phyloP scores from a whole-genome alignment of 768 basidiomycete genomes.

The Mycena capillaripes region DNA sequence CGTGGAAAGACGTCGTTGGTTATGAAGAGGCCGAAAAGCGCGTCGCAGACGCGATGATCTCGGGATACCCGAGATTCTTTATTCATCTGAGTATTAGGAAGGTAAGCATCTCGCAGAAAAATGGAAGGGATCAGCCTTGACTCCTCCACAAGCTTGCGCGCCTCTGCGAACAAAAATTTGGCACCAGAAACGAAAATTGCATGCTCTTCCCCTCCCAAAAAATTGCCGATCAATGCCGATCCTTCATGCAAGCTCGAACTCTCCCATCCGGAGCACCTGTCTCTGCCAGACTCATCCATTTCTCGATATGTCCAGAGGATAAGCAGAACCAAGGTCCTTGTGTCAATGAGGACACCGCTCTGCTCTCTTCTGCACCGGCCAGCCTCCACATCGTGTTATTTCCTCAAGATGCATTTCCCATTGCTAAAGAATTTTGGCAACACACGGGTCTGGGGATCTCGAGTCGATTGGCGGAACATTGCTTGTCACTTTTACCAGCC shows the following conservation, averaged over 20 bases:
- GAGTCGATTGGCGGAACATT: slow-evolving; percentile 87
- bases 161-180: slow-evolving; percentile 86
- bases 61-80: slow-evolving; percentile 96
- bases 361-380: slow-evolving; percentile 50
- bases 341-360: slow-evolving; percentile 43
- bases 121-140: slow-evolving; percentile 3
- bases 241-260: slow-evolving; percentile 74
- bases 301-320: slow-evolving; percentile 77
- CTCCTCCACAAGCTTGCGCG: slow-evolving; percentile 71
- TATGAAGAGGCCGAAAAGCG: slow-evolving; percentile 93
- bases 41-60: slow-evolving; percentile 83
- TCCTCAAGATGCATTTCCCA: slow-evolving; percentile 66
- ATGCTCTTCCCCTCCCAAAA: slow-evolving; percentile 83
- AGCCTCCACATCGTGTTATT: slow-evolving; percentile 90
- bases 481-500: slow-evolving; percentile 78
- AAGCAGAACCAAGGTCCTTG: slow-evolving; percentile 46
- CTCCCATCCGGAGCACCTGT: slow-evolving; percentile 56
- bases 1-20: slow-evolving; percentile 90
- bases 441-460: slow-evolving; percentile 93
- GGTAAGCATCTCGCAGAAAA: slow-evolving; percentile 56
- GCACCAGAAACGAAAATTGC: slow-evolving; percentile 76
- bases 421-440: slow-evolving; percentile 96
- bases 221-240: slow-evolving; percentile 81
- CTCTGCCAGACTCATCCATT: slow-evolving; percentile 73
- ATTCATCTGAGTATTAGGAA: slow-evolving; percentile 89